phyloP scores from a whole-genome alignment of 768 basidiomycete species.

The Russula sp. region DNA sequence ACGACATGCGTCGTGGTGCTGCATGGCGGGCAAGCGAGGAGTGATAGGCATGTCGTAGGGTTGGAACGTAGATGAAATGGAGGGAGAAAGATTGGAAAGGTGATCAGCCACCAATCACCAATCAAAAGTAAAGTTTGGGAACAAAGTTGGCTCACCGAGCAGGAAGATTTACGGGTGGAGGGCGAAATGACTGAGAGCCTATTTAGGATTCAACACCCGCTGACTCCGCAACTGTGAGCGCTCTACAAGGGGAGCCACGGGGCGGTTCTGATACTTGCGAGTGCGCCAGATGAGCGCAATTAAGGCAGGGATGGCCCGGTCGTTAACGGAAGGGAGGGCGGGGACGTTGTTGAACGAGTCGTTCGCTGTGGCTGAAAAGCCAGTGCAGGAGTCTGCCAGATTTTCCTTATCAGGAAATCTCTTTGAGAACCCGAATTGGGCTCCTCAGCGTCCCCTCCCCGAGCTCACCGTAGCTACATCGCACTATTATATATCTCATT shows the following conservation, averaged over 20 bases:
- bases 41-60: neutral
- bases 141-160: slow-evolving; percentile 26
- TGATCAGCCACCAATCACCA: slow-evolving; percentile 23
- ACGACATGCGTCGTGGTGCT: slow-evolving; percentile 14
- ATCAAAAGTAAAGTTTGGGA: slow-evolving; percentile 23
- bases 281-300: neutral
- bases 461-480: neutral
- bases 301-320: slow-evolving; percentile 10
- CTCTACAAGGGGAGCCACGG: neutral
- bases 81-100: slow-evolving; percentile 11
- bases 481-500: neutral
- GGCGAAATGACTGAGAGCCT: slow-evolving; percentile 23
- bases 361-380: slow-evolving; percentile 20
- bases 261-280: slow-evolving; percentile 1
- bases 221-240: slow-evolving; percentile 19
- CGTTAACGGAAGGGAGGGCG: neutral
- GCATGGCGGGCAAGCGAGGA: slow-evolving; percentile 8
- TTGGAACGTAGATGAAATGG: slow-evolving; percentile 2
- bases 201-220: slow-evolving; percentile 25
- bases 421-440: slow-evolving; percentile 5
- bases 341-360: slow-evolving; percentile 9
- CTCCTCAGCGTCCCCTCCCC: neutral
- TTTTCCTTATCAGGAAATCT: slow-evolving; percentile 12
- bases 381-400: slow-evolving; percentile 6
- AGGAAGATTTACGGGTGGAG: slow-evolving; percentile 25